Percentiles rank a stretch among this genome's conserved stretches.
Evolutionary conservation across 768 basidiomycete species (phyloP).

Genomic region (Serpula lacrymans): DNA sequence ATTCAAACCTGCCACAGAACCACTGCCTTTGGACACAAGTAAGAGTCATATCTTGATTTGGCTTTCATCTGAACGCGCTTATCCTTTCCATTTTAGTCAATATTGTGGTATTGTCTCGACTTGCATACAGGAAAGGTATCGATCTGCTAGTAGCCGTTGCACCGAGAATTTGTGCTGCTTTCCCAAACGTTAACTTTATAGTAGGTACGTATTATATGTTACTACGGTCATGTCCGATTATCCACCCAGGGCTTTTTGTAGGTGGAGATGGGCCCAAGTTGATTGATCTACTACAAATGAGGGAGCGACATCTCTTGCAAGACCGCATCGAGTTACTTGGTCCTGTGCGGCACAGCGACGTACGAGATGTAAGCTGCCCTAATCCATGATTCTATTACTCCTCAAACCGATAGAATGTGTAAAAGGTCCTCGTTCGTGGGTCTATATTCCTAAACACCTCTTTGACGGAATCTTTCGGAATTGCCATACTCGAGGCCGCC

Average conservation of each 20-base stretch:
- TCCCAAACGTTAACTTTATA: constrained; percentile 85
- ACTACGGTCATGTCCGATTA: too few species aligned
- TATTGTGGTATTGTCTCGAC: constrained; percentile 84
- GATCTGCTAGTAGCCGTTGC: constrained; percentile 92
- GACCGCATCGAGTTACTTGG: constrained; percentile 92
- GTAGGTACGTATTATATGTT: constrained; percentile 53
- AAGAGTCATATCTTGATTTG: constrained; percentile 17
- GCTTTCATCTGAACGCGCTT: constrained; percentile 1
- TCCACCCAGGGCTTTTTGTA: constrained; percentile 31
- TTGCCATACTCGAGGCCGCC: constrained; percentile 96
- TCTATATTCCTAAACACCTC: constrained; percentile 95
- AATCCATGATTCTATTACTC: neutral
- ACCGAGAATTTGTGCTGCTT: constrained; percentile 81
- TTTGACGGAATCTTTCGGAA: constrained; percentile 94
- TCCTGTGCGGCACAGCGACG: constrained; percentile 74
- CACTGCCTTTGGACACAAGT: constrained; percentile 55
- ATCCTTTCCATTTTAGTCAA: constrained; percentile 59
- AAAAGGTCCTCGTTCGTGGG: constrained; percentile 79
- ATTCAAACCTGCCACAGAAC: constrained; percentile 63
- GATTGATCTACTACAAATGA: constrained; percentile 92
- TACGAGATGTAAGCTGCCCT: constrained; percentile 58
- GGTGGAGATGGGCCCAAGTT: constrained; percentile 96
- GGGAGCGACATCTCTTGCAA: constrained; percentile 85
- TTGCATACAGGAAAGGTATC: constrained; percentile 95
- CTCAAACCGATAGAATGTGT: neutral